Conservation (phyloP, 768 basidiomycete genomes). For the Suillus cothurnatus region DNA sequence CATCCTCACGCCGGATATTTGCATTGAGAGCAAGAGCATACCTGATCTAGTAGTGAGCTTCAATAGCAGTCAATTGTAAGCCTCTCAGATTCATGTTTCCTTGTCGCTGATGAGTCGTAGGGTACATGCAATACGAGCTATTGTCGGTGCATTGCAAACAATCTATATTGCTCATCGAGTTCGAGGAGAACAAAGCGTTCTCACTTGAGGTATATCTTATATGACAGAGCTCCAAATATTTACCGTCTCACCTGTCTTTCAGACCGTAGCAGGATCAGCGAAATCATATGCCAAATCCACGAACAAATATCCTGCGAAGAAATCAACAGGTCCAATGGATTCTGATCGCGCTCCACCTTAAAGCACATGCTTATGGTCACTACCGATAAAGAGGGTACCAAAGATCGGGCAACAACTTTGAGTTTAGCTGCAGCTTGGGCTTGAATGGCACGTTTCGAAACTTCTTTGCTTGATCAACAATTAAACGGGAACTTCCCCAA, state of each 20-base stretch:
- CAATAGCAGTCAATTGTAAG: constrained; percentile 90
- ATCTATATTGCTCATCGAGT: constrained; percentile 94
- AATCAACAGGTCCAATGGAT: constrained; percentile 26
- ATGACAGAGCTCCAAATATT: neutral
- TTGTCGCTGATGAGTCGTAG: constrained; percentile 41
- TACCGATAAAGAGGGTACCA: no score
- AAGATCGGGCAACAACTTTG: no score
- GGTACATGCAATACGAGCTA: constrained; percentile 93
- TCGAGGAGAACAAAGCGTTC: constrained; percentile 96
- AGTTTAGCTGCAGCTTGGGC: no score
- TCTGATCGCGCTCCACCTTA: constrained; percentile 43
- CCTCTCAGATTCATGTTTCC: constrained; percentile 16
- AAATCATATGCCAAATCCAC: constrained; percentile 70
- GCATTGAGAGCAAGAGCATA: constrained; percentile 94
- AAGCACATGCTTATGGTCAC: no score
- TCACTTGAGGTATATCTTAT: constrained; percentile 69
- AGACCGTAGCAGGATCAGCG: constrained; percentile 61
- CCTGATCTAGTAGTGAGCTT: constrained; percentile 93
- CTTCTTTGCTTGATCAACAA: no score
- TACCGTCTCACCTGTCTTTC: neutral
- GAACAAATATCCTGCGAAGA: constrained; percentile 57
- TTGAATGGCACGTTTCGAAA: no score
- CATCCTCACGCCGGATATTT: constrained; percentile 92
- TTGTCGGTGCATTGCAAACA: constrained; percentile 97
- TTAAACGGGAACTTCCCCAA: no score